Evolutionary conservation across 2,329 filamentous ascomycete genomes (phyloP), one percentile per base, ranked within the genome.

Genomic region (Chrysoporthe austroafricana): DNA sequence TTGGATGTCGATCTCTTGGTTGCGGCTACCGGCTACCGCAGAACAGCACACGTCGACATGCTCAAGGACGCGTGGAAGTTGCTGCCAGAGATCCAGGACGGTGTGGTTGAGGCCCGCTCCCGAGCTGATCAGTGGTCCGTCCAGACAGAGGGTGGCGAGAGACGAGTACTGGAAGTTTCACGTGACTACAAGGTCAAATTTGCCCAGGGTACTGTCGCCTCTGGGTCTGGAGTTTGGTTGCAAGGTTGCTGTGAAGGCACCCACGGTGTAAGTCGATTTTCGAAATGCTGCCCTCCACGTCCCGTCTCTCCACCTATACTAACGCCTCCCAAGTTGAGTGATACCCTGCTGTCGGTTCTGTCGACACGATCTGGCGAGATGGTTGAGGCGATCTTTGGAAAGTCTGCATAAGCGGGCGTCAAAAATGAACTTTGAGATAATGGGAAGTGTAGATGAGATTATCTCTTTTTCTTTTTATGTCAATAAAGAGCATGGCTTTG

Each of bases 181-280:
- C 86, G 95, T 64, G 88, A 97, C 77, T 98, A 98, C 79, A 85
- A 85, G 63, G 87, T 97, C 61, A 82, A 89, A 68, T 93, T 96
- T 76, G 84, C 86, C 61, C 81, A 86, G 1, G 89, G 86, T 42
- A 84, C 86, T 60, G 90, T 98, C 44, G 85, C 88, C n/a, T 76
- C 84, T 0, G 88, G 90, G 57, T 91, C 93, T 16, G 94, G 94
- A 3, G 84, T 98, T 68, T 98, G 92, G 91, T 83, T 98, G 73
- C 96, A 98, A 78, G 95, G 95, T 43, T 97, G 94, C 81, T 96
- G 94, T 77, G 94, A 98, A 82, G 88, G 85, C 70, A 97, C 94
- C 44, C 95, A 98, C 78, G 95, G 95, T 69, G 91, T 95, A 86
- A 88, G 91, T 89, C 54, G 16, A 46, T 34, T 43, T 42, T 63